Base-by-base conservation (phyloP, 208 protist genomes). In the Leptomonas pyrrhocoris region DNA sequence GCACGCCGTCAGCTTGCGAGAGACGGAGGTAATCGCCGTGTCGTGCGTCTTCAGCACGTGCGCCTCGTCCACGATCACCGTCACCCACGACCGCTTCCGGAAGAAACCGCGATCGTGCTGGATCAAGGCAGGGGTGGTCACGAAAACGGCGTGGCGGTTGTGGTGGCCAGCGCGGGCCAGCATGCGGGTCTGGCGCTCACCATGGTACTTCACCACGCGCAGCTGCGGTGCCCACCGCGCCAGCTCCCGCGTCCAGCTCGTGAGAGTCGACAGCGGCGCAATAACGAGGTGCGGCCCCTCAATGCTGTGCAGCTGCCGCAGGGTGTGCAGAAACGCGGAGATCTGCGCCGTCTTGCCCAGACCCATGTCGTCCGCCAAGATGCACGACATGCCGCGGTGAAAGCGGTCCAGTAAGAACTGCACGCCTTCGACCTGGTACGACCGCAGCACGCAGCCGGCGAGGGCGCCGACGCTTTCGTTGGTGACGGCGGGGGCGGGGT, bases 341-440 rank as follows among this genome's bases (percentile, higher is more conserved):
- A 94, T 89, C 81, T 99, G 97, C 25, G 98, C 91, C n/a, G 98
- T 99, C 84, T 99, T 99, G 30, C 98, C 98, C 0, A 99, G 91
- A 31, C 98, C 98, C 98, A 99, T 99, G 60, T 99, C 97, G 81
- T 99, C 98, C 1, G 81, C 94, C 27, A 99, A 76, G 31, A 99
- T 97, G 48, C 86, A 88, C 28, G 94, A 95, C 76, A 90, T 89
- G 28, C 85, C 79, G 18, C 81, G 79, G 45, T 94, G 89, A 75
- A 97, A 99, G 65, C 83, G 77, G 30, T 84, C 79, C 5, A 96
- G 63, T 16, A 99, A 68, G 79, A 97, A 99, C 67, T 98, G 97
- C 8, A 99, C 90, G 15, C 98, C 98, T 46, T 95, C 89, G n/a
- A 99, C 50, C 81, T 99, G 98, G 62, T 99, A 99, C 21, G 83